phyloP scores from a whole-genome alignment of 1,139 yeast species.

The Pneumocystis canis region DNA sequence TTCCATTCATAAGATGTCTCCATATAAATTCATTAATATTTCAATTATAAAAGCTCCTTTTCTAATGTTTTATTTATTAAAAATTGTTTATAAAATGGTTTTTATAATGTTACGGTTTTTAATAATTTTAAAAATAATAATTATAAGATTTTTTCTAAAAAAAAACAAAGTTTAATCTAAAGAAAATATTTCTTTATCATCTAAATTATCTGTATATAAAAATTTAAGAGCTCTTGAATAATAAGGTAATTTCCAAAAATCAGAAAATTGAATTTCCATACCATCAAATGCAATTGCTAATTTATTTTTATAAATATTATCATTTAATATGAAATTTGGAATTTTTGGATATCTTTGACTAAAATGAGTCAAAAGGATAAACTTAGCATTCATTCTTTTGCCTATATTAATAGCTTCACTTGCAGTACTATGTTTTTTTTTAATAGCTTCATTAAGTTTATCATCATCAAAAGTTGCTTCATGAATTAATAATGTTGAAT shows the following conservation, averaged over 20 bases:
- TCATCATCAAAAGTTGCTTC: constrained; percentile 86
- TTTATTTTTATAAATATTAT: constrained; percentile 3
- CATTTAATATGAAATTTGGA: constrained; percentile 2
- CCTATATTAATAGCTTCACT: constrained; percentile 71
- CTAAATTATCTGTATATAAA: background rate
- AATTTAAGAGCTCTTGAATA: background rate
- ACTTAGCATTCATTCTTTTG: constrained; percentile 49
- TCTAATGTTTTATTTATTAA: background rate
- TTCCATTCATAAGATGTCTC: background rate
- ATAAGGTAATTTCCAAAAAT: background rate
- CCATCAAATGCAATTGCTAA: constrained; percentile 2
- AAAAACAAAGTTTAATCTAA: background rate
- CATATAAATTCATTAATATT: background rate
- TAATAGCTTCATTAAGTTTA: constrained; percentile 62
- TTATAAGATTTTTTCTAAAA: background rate
- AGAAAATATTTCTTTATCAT: background rate
- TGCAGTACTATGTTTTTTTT: constrained; percentile 79
- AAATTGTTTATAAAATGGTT: background rate
- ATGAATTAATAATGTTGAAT: constrained; percentile 71
- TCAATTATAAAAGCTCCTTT: background rate
- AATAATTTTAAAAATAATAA: background rate
- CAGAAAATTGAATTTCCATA: constrained; percentile 2
- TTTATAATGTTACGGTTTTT: background rate
- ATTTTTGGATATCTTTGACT: constrained; percentile 72
- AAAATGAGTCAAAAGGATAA: constrained; percentile 73